Base-by-base conservation (phyloP, 2,329 filamentous ascomycete species). In the Apiospora phragmitis region DNA sequence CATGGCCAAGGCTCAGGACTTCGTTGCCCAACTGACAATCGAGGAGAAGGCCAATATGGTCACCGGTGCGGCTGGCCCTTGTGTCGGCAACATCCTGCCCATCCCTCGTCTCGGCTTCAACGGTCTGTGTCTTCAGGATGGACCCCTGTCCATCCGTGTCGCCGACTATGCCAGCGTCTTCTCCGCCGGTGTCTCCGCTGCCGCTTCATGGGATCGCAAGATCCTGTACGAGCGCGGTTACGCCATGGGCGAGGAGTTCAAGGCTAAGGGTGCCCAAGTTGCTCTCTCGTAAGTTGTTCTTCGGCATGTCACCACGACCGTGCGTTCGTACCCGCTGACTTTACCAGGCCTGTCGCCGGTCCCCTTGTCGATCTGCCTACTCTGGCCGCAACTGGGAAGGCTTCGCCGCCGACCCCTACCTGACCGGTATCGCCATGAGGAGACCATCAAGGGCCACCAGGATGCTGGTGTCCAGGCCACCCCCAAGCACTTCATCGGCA, bases 191-290 rank as follows among this genome's bases (percentile, higher is more conserved):
- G 85, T 92, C 71, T 91, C 90, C 66, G 86, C 91, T 62, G 92
- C 90, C 42, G 90, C 91, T 7, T 92, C 92, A 16, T 94, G 91
- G 87, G 90, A 93, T 78, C 88, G 89, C 71, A 85, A 84, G 26
- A 85, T 93, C 55, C 88, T 92, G 73, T 83, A 83, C 73, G 77
- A 78, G 55, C 74, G 82, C 68, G 81, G 80, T 26, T 75, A 76
- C 70, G 83, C 82, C 67, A 83, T 86, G 82, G 84, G 82, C 24
- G 62, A 78, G 67, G 93, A 95, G 80, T 90, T 92, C 78, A 89
- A 86, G 74, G 90, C 81, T 73, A 95, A 95, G 82, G 93, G 93
- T 70, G 86, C 93, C 29, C 91, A 94, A 77, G 84, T 94, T 38
- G 88, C 90, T 73, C 85, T 94, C 2, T 72, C 71, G 73, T 71